Conservation (phyloP, 352 stramenopile genomes). For the Globisporangium okanoganense region DNA sequence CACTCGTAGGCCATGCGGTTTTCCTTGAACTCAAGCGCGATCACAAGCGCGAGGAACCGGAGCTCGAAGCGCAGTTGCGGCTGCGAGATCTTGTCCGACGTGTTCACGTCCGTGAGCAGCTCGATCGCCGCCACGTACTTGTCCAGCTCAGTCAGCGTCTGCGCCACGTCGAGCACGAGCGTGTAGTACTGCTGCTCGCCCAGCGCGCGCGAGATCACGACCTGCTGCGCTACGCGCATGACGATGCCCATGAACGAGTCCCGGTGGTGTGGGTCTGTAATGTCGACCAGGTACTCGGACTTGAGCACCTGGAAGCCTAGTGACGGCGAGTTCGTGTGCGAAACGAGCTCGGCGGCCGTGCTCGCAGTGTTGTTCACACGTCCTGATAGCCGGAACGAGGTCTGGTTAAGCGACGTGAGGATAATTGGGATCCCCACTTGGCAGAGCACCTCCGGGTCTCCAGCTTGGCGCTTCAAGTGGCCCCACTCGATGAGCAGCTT, state of each 20-base stretch:
- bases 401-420: constrained; percentile 76
- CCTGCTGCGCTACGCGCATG: constrained; percentile 78
- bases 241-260: constrained; percentile 85
- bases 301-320: constrained; percentile 79
- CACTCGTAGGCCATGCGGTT: constrained; percentile 88
- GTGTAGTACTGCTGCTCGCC: constrained; percentile 73
- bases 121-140: constrained; percentile 85
- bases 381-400: constrained; percentile 63
- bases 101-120: constrained; percentile 84
- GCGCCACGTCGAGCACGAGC: constrained; percentile 73
- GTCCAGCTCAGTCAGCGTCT: constrained; percentile 72
- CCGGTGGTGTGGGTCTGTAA: constrained; percentile 60
- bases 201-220: constrained; percentile 72
- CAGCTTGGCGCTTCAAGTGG: constrained; percentile 64
- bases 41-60: constrained; percentile 79
- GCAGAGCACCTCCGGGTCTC: constrained; percentile 70
- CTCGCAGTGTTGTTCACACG: constrained; percentile 56
- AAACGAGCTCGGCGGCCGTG: constrained; percentile 51
- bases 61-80: constrained; percentile 72
- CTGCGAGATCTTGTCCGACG: constrained; percentile 77
- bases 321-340: constrained; percentile 52
- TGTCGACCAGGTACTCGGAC: constrained; percentile 81
- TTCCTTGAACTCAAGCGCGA: constrained; percentile 81
- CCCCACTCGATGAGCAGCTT: constrained; percentile 80
- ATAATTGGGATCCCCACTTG: constrained; percentile 84